Conservation (phyloP, 225 moss, liverwort and hornwort genomes). For the Sphagnum contortum region DNA sequence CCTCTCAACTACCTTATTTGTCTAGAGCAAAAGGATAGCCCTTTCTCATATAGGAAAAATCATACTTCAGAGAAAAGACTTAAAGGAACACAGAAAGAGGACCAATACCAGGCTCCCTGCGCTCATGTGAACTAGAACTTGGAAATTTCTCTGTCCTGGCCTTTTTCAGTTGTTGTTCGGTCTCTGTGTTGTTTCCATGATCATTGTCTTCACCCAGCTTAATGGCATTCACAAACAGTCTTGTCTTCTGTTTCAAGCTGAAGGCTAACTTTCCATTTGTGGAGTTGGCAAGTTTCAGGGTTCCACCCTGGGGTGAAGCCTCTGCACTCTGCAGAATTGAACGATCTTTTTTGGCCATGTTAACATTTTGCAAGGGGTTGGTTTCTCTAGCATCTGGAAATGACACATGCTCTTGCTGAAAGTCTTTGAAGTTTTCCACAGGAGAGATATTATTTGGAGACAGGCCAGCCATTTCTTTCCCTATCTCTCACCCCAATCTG, state of each 20-base stretch:
- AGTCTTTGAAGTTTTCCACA: conserved; percentile 78
- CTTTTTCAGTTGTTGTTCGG: conserved; percentile 54
- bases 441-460: conserved; percentile 92
- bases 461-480: conserved; percentile 33
- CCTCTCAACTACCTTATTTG: no score
- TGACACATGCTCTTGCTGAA: conserved; percentile 41
- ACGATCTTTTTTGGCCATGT: conserved; percentile 26
- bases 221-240: conserved; percentile 65
- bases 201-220: conserved; percentile 89
- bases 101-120: conserved; percentile 29
- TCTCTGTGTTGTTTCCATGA: conserved; percentile 49
- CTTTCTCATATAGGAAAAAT: no score
- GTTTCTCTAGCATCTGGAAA: conserved; percentile 26
- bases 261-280: conserved; percentile 90
- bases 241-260: conserved; percentile 91
- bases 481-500: neutral
- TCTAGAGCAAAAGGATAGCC: no score
- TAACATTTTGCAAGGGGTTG: conserved; percentile 22
- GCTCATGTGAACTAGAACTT: conserved; percentile 30
- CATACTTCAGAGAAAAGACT: no score
- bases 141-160: conserved; percentile 44
- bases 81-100: neutral
- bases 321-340: conserved; percentile 22
- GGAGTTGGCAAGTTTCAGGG: conserved; percentile 16
- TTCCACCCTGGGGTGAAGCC: conserved; percentile 3